Evolutionary conservation across 768 basidiomycete genomes (phyloP), one percentile per base, ranked within the genome.

Genomic region (Lyophyllum decastes): DNA sequence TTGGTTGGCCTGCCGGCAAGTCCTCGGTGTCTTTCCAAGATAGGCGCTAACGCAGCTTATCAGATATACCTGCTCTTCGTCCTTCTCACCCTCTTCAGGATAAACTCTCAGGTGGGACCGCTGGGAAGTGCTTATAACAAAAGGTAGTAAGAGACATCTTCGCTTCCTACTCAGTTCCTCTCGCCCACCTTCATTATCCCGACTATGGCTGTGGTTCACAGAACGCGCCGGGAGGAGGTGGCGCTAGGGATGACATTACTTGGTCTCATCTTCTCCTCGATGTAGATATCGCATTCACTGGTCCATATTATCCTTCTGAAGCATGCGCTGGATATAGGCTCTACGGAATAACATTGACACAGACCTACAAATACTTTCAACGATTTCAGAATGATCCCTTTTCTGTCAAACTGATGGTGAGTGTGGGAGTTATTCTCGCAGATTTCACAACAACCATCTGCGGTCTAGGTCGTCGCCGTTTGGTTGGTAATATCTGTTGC

Each of bases 191-290:
- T 38, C 33, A 5, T 25, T 41, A 17, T 19, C 8, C 17, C 53
- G 24, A 41, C 25, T n/a, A 61, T 52, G 55, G 57, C 52, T 24
- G 56, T 57, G 22, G 57, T 67, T 19, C 45, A 57, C 22, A 66
- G 69, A 49, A 65, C 59, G 12, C 57, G 58, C 38, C 51, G 50
- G 46, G 59, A 64, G 34, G 68, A 69, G 52, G 60, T 73, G n/a
- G 64, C 67, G 7, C 56, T 71, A 19, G 72, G 72, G 51, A 73
- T 73, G 72, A 68, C 70, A 16, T 54, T 73, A n/a, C 62, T 73
- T 34, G 72, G 72, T 11, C 57, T 72, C 41, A 64, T 70, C 38
- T 69, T 70, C 25, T 72, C 72, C 34, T 72, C 72, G 1, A 64
- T 72, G 72, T 72, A 27, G 38, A 66, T 59, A 16, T 49, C 38